Evolutionary conservation across 1,139 yeast genomes (phyloP).

Genomic region (Pichia sp.): DNA sequence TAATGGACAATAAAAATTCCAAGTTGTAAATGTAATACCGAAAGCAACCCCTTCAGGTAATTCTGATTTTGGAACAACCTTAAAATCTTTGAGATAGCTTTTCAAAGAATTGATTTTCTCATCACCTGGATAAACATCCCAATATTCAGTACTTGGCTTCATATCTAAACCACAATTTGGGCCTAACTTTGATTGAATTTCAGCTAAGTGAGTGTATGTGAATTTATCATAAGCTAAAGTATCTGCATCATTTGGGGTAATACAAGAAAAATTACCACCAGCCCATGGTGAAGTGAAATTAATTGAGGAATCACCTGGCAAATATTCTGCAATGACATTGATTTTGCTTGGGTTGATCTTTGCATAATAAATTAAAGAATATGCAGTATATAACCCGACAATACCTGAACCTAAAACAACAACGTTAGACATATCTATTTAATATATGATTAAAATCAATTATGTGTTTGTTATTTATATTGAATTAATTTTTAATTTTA

Average conservation of each 20-base stretch:
- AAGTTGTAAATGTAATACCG: constrained; percentile 51
- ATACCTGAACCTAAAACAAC: constrained; percentile 46
- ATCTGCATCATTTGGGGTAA: constrained; percentile 50
- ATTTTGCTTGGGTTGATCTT: constrained; percentile 41
- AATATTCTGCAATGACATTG: constrained; percentile 51
- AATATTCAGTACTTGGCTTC: constrained; percentile 48
- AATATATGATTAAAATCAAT: too few species aligned
- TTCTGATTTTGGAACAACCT: constrained; percentile 29
- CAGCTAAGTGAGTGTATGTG: constrained; percentile 45
- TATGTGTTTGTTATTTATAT: too few species aligned
- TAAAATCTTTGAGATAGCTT: constrained; percentile 41
- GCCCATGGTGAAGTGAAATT: constrained; percentile 77
- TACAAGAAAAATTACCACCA: constrained; percentile 67
- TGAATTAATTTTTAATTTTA: too few species aligned
- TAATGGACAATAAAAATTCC: constrained; percentile 64
- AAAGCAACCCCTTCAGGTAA: constrained; percentile 44
- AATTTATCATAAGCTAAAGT: constrained; percentile 47
- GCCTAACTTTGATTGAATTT: constrained; percentile 42
- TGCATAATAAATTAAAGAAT: constrained; percentile 38
- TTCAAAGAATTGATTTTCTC: constrained; percentile 40
- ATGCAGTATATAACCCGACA: constrained; percentile 62
- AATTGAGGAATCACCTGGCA: constrained; percentile 71
- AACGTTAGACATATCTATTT: constrained; percentile 13
- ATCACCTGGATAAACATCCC: constrained; percentile 42
- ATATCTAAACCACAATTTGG: constrained; percentile 48